Evolutionary conservation across 164 flowering plant species (phyloP), one percentile per base, ranked within the genome.

Genomic region (Magnolia kwangsiensis): DNA sequence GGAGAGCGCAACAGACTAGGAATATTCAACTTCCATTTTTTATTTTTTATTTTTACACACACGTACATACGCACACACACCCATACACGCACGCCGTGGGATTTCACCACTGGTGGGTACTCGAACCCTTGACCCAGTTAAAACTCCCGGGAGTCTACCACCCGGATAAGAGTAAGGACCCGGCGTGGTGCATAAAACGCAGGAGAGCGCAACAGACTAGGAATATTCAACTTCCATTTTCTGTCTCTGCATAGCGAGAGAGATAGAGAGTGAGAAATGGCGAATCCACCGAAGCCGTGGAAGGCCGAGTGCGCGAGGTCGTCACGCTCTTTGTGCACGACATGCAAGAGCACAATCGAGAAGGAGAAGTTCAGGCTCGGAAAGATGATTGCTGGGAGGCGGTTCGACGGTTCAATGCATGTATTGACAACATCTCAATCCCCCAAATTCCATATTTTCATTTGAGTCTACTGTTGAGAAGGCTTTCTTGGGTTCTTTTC

Each of bases 271-370:
- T 24, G 27, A 8, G 19, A 13, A 73, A 93, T 92, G 98, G 90
- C 96, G 87, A 89, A 64, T 58, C 91, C 92, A 8, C 86, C 82
- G 29, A 94, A 90, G 89, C 90, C 97, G 71, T 96, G 99, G 99
- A 96, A 92, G 76, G 94, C 83, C 14, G 98, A 96, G 83, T 96
- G 94, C 75, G 98, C 99, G 8, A 96, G 93, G 83, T 94, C 99
- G 4, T 85, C 82, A 6, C 83, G 99, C 74, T 88, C 99, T 0
- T 91, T 95, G 0, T 94, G 99, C 88, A 92, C 86, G 75, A 84
- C 95, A 69, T 96, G 99, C 93, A 92, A 90, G 78, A 74, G 2
- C 31, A 50, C 81, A 80, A 96, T 96, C 63, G 88, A 77, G 21
- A 92, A 93, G 72, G 98, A 94, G 78, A 71, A 0, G 10, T 82